Conservation (phyloP, 108 stramenopile species). For the Parietichytrium sp. region DNA sequence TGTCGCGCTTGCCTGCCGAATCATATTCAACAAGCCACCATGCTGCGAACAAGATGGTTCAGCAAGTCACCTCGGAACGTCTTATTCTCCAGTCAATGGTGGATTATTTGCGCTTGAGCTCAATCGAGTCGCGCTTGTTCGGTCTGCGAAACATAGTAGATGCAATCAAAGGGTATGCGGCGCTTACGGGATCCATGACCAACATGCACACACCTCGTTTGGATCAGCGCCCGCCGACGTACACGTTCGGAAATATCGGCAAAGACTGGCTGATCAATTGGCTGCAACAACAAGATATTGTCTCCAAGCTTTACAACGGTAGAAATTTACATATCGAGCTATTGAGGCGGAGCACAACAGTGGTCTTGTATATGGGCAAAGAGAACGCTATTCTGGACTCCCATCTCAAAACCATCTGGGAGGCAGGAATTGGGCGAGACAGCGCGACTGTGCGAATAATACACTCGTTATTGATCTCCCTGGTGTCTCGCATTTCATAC, state of each 20-base stretch:
- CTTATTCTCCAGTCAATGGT: neutral
- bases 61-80: neutral
- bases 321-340: slow-evolving; percentile 23
- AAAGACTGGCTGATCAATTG: slow-evolving; percentile 11
- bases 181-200: too few relatives aligned
- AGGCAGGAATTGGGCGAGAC: neutral
- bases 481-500: neutral
- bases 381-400: neutral
- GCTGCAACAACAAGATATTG: neutral
- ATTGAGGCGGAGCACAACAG: slow-evolving; percentile 7
- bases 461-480: neutral
- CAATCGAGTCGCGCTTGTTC: slow-evolving; percentile 18
- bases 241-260: neutral
- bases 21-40: neutral
- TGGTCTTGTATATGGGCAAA: neutral
- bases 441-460: slow-evolving; percentile 21
- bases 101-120: neutral
- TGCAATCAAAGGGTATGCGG: neutral
- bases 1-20: neutral
- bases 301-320: neutral
- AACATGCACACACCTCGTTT: too few relatives aligned
- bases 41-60: neutral
- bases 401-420: neutral
- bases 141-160: slow-evolving; percentile 18
- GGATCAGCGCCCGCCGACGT: neutral